Evolutionary conservation across 306 rosid genomes (phyloP), one percentile per base, ranked within the genome.

Genomic region (Quillaja saponaria): DNA sequence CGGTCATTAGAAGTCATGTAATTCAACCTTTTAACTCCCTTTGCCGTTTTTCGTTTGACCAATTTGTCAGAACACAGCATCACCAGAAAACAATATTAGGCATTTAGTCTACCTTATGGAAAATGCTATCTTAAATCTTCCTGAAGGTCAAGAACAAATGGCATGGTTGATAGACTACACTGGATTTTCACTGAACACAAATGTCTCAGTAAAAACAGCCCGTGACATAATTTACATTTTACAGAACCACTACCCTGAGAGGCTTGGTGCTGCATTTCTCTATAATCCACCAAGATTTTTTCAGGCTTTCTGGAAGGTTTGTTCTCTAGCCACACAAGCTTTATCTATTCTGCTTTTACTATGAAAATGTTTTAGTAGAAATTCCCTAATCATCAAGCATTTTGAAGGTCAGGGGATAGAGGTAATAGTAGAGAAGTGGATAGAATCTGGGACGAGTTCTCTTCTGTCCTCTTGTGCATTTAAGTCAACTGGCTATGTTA

Each of bases 161-260:
- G 73, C 95, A 0, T 92, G 99, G 99, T 76, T 92, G 76, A 72
- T 89, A 51, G 99, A 92, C 74, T 92, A 77, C 78, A 80, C 83
- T 1, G 99, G 96, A 63, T 86, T 82, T 63, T 64, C 95, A 28
- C 52, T 88, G 59, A 64, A 51, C 66, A 74, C 89, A 59, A 84
- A 34, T 14, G 6, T 86, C 34, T 31, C 89, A 0, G 60, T 85
- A 74, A 92, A 86, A 81, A 80, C 87, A 38, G 76, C 94, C 54
- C 79, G 87, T 40, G 99, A 92, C 13, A 73, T 87, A 40, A 81
- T 86, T 44, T 37, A 92, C 82, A 71, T 92, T 57, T 75, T 92
- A 44, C 99, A 92, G 73, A 84, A 61, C 58, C 95, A 89, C 84
- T 92, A 92, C 63, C 98, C 98, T 1, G 96, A 92, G 71, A 82